phyloP scores from a whole-genome alignment of 129 eudicot genomes.

The Pittosporum tobira region DNA sequence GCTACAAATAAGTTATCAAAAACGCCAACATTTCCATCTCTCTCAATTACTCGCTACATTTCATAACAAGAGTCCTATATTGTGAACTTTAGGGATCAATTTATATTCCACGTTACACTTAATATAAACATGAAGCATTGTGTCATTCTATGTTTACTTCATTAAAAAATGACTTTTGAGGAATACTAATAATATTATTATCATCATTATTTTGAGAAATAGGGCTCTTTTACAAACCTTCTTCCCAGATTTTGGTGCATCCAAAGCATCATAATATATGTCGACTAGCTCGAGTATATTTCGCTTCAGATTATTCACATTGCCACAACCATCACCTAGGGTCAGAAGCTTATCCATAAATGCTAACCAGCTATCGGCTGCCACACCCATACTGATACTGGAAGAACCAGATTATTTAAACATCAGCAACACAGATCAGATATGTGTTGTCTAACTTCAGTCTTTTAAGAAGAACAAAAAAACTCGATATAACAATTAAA shows the following conservation, averaged over 20 bases:
- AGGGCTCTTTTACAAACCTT: slow-evolving; percentile 30
- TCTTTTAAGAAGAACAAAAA: no score
- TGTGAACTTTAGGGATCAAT: no score
- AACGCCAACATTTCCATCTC: not conserved
- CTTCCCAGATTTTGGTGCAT: slow-evolving; percentile 85
- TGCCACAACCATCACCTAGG: slow-evolving; percentile 21
- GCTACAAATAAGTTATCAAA: not conserved
- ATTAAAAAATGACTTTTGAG: no score
- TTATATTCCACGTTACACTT: no score
- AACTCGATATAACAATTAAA: no score
- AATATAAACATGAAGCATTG: no score
- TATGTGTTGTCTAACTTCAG: not conserved
- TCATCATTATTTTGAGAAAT: no score
- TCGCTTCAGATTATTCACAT: slow-evolving; percentile 15
- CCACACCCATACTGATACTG: slow-evolving; percentile 48
- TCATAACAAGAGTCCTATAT: no score
- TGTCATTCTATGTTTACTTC: no score
- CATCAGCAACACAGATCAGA: not conserved
- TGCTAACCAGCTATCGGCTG: slow-evolving; percentile 64
- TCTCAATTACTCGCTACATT: no score
- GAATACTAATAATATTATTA: no score
- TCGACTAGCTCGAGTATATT: slow-evolving; percentile 45
- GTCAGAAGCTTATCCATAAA: slow-evolving; percentile 48
- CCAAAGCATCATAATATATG: slow-evolving; percentile 79
- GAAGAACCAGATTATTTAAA: slow-evolving; percentile 14